These are phyloP conservation scores for Trichosanthes truncata DNA, from an alignment of 306 rosid species.

Conservation along the genomic window DNA sequence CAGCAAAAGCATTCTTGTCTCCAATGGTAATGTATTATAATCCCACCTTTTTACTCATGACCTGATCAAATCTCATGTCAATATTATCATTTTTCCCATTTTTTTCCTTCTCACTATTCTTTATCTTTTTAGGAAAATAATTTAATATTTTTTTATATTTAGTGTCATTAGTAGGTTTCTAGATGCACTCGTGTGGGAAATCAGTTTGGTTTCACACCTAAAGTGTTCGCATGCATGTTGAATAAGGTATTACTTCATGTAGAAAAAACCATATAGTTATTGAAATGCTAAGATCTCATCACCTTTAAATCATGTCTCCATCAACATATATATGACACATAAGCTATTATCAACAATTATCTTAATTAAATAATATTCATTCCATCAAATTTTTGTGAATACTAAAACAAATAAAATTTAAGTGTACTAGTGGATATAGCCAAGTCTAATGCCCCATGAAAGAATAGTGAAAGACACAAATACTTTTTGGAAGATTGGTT, in stretches of 20 bases:
- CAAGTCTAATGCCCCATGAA: no score
- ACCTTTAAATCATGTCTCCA: background rate
- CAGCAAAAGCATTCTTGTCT: conserved; percentile 13
- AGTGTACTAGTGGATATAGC: no score
- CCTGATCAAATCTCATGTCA: conserved; percentile 2
- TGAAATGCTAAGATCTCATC: background rate
- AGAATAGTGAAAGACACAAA: no score
- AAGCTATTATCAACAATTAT: background rate
- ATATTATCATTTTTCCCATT: no score
- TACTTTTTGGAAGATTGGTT: no score
- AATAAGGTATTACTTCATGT: background rate
- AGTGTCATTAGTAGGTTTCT: conserved; percentile 10
- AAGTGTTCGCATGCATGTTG: background rate
- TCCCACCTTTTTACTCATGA: conserved; percentile 8
- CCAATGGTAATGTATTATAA: background rate
- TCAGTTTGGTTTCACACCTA: background rate
- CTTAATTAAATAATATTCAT: no score
- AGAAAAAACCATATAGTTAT: background rate
- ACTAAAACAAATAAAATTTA: no score
- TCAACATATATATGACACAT: background rate
- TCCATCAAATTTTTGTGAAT: no score
- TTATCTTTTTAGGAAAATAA: background rate
- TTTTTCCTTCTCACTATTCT: background rate
- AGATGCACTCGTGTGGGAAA: conserved; percentile 14
- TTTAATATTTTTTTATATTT: background rate